Conservation (phyloP, 208 protist genomes). For the Acanthamoeba sp. region DNA sequence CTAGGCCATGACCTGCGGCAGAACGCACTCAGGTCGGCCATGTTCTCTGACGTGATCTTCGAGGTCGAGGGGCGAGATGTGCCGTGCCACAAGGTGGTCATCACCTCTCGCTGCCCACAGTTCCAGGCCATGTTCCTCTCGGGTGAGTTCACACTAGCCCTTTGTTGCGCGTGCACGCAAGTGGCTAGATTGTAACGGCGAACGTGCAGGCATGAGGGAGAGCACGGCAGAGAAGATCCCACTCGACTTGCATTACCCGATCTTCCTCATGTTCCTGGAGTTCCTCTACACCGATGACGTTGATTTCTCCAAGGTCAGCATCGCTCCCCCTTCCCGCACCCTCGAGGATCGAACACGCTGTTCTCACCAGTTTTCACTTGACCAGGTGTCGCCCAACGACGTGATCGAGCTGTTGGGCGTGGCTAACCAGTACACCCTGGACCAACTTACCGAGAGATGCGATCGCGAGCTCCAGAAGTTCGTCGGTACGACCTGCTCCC, state of each 20-base stretch:
- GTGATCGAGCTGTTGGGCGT: constrained; percentile 43
- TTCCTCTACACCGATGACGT: constrained; percentile 66
- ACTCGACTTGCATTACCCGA: constrained; percentile 19
- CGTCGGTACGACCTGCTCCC: background rate
- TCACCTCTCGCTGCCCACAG: constrained; percentile 47
- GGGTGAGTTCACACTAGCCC: background rate
- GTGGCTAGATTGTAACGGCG: background rate
- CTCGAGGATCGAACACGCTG: too few species aligned
- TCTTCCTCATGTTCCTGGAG: constrained; percentile 52
- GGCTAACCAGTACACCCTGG: constrained; percentile 61
- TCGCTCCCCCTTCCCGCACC: too few species aligned
- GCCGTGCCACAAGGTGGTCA: constrained; percentile 71
- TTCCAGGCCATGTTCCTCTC: constrained; percentile 72
- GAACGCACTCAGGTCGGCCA: constrained; percentile 10
- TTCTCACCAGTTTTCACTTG: too few species aligned
- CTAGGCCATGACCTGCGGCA: constrained; percentile 26
- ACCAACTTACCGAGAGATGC: constrained; percentile 10
- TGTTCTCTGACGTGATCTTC: constrained; percentile 43
- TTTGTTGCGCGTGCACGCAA: background rate
- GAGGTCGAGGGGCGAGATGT: constrained; percentile 35
- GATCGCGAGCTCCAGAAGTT: constrained; percentile 5
- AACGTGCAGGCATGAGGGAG: constrained; percentile 55
- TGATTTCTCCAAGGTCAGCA: background rate
- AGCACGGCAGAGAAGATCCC: constrained; percentile 41
- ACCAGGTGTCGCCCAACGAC: constrained; percentile 50